Evolutionary conservation across 2,329 filamentous ascomycete species (phyloP).

Genomic region (Ilyonectria robusta): DNA sequence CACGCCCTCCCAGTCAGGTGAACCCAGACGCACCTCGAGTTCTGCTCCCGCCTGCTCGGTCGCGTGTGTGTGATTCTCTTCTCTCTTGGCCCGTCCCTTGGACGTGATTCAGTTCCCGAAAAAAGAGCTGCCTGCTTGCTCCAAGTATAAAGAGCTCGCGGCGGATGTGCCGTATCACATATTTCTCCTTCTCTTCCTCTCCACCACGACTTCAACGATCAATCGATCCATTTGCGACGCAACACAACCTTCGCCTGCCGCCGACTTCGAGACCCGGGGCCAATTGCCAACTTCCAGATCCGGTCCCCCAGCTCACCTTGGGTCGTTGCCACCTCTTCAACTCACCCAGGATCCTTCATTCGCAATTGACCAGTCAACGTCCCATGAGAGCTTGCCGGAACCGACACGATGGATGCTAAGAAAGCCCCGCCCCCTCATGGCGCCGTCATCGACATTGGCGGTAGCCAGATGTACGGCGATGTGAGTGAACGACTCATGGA

Average conservation of each 20-base stretch:
- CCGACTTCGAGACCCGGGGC: conserved; percentile 1
- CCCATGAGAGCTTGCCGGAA: not conserved
- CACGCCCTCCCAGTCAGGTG: conserved; percentile 34
- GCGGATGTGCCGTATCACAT: conserved; percentile 35
- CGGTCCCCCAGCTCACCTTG: not conserved
- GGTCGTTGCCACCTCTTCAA: conserved; percentile 12
- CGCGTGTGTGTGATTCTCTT: conserved; percentile 26
- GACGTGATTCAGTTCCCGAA: conserved; percentile 25
- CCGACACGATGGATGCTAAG: conserved; percentile 33
- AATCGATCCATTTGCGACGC: conserved; percentile 29
- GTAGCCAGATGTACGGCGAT: conserved; percentile 50
- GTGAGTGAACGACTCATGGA: conserved; percentile 48
- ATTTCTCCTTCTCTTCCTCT: conserved; percentile 32
- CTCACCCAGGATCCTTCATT: not conserved
- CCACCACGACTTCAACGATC: conserved; percentile 29
- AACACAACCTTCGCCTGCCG: conserved; percentile 17
- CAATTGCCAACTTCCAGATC: conserved; percentile 4
- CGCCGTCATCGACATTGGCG: conserved; percentile 56
- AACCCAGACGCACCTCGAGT: conserved; percentile 25
- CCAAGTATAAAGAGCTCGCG: conserved; percentile 46
- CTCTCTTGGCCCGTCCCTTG: conserved; percentile 31
- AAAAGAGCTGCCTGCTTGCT: conserved; percentile 12
- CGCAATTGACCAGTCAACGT: not conserved
- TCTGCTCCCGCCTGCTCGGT: conserved; percentile 28
- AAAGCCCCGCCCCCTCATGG: conserved; percentile 47